Percentiles rank a stretch among this genome's conserved stretches.
These are phyloP conservation scores for Dianthus caryophyllus DNA, from an alignment of 148 eudicot species.

Conservation along the genomic window DNA sequence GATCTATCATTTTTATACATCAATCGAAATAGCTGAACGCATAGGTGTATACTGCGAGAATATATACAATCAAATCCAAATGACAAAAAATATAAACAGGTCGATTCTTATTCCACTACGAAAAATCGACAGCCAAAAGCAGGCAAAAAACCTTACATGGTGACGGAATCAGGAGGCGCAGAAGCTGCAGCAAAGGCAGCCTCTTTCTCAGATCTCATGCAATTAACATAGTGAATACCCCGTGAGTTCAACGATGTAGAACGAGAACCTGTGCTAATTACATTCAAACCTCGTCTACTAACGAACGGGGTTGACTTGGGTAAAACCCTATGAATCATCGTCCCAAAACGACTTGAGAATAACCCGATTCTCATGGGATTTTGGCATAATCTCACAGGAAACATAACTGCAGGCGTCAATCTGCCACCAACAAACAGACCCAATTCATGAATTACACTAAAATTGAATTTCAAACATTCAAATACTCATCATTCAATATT, in stretches of 20 bases:
- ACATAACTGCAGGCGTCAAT: constrained; percentile 24
- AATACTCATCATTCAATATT: not conserved
- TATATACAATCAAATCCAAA: no score
- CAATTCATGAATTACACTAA: not conserved
- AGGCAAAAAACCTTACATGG: constrained; percentile 20
- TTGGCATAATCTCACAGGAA: constrained; percentile 24
- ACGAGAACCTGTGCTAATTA: constrained; percentile 13
- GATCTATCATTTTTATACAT: no score
- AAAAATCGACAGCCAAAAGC: not conserved
- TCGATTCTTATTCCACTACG: not conserved
- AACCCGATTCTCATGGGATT: constrained; percentile 23
- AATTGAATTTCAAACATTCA: not conserved
- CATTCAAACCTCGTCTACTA: not conserved
- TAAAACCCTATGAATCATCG: not conserved
- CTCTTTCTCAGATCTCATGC: constrained; percentile 27
- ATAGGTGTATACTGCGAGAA: no score
- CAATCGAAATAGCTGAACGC: no score
- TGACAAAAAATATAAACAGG: not conserved
- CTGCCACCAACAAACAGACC: constrained; percentile 13
- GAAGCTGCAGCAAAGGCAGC: constrained; percentile 32
- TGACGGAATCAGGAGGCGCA: constrained; percentile 22
- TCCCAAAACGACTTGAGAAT: constrained; percentile 7
- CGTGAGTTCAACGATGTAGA: constrained; percentile 24
- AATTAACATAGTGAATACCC: not conserved
- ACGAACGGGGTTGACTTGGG: constrained; percentile 14